phyloP scores from a whole-genome alignment of 2,329 filamentous ascomycete species.

The Daldinia sp. region DNA sequence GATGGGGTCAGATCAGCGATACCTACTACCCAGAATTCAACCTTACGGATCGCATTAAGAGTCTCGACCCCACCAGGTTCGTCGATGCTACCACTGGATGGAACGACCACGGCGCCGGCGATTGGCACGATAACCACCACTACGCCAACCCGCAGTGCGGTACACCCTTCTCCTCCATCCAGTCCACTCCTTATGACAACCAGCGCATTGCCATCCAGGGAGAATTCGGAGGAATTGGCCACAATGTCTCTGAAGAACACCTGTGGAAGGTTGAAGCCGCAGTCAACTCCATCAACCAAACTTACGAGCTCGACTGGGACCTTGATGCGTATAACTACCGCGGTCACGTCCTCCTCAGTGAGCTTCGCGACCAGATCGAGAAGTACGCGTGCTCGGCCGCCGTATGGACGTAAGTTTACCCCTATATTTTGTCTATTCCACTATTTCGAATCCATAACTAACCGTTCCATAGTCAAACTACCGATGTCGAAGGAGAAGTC shows the following conservation, averaged over 20 bases:
- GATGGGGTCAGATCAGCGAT: slow-evolving; percentile 71
- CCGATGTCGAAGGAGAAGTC: slow-evolving; percentile 79
- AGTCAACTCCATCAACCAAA: slow-evolving; percentile 71
- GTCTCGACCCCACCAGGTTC: slow-evolving; percentile 72
- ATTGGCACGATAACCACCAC: slow-evolving; percentile 77
- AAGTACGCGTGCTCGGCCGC: slow-evolving; percentile 73
- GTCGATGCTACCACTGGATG: slow-evolving; percentile 74
- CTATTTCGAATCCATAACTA: slow-evolving; percentile 10
- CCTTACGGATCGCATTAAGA: slow-evolving; percentile 66
- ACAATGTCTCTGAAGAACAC: slow-evolving; percentile 72
- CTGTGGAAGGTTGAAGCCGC: slow-evolving; percentile 73
- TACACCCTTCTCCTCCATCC: slow-evolving; percentile 73
- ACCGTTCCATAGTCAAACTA: slow-evolving; percentile 65
- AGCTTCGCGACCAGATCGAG: slow-evolving; percentile 71
- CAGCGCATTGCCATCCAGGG: slow-evolving; percentile 75
- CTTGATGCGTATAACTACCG: slow-evolving; percentile 76
- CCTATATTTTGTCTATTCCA: not conserved
- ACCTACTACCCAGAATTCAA: slow-evolving; percentile 65
- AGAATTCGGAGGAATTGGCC: slow-evolving; percentile 77
- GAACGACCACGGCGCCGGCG: slow-evolving; percentile 75
- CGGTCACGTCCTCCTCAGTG: slow-evolving; percentile 68
- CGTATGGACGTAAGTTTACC: slow-evolving; percentile 68
- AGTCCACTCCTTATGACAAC: slow-evolving; percentile 67
- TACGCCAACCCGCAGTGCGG: slow-evolving; percentile 79
- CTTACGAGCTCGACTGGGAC: slow-evolving; percentile 73